A percentile compares a stretch with the other conserved stretches of the same genome.
These are phyloP conservation scores for Candida nemodendra DNA, from an alignment of 805 yeast species.

Conservation along the genomic window DNA sequence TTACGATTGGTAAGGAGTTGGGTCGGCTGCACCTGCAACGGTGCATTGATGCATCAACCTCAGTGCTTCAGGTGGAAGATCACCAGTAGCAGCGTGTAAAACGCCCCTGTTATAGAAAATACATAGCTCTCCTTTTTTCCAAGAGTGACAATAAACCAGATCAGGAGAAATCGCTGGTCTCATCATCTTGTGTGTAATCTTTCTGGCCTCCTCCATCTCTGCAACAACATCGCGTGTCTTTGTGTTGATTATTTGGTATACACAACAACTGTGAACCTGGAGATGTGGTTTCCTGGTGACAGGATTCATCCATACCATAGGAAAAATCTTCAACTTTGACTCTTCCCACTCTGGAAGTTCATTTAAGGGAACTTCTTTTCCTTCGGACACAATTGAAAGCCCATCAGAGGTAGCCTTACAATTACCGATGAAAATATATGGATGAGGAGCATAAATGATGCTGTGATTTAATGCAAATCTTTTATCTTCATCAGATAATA, in stretches of 20 bases:
- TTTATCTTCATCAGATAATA: constrained; percentile 64
- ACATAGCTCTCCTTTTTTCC: constrained; percentile 81
- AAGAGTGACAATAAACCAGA: constrained; percentile 71
- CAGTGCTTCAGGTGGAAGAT: constrained; percentile 71
- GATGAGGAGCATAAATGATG: constrained; percentile 87
- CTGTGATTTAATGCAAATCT: constrained; percentile 67
- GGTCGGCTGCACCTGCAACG: constrained; percentile 78
- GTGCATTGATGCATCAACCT: constrained; percentile 91
- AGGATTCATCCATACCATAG: constrained; percentile 89
- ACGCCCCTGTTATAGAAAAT: constrained; percentile 84
- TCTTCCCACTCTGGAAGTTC: constrained; percentile 82
- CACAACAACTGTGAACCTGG: constrained; percentile 86
- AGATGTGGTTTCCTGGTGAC: constrained; percentile 76
- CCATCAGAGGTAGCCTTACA: constrained; percentile 84
- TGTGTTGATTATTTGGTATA: constrained; percentile 53
- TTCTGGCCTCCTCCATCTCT: constrained; percentile 66
- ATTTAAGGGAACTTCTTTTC: constrained; percentile 61
- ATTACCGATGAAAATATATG: constrained; percentile 75
- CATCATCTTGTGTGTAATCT: constrained; percentile 68
- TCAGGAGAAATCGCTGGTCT: constrained; percentile 80
- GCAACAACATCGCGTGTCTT: constrained; percentile 56
- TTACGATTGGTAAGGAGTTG: too few species aligned
- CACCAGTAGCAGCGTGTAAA: constrained; percentile 92
- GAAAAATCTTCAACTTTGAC: constrained; percentile 68
- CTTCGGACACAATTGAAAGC: constrained; percentile 76